phyloP scores from a whole-genome alignment of 169 alveolate genomes.

The Eimeria necatrix region DNA sequence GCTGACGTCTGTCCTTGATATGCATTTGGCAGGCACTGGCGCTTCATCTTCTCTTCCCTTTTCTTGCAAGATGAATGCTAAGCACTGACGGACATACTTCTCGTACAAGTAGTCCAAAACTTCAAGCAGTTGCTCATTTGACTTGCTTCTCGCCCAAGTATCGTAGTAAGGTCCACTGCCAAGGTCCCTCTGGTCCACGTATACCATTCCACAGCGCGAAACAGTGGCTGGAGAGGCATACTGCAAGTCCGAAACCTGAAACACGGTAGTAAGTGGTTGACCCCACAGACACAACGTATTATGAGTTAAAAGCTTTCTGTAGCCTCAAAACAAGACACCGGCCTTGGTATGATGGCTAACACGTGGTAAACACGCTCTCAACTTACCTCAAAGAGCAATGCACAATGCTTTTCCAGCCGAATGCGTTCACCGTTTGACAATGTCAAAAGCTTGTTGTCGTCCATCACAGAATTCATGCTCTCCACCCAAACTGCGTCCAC shows the following conservation, averaged over 20 bases:
- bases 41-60: constrained; percentile 85
- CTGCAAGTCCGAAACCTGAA: constrained; percentile 93
- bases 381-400: constrained; percentile 95
- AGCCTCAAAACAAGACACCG: neutral
- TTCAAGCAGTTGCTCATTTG: constrained; percentile 84
- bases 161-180: constrained; percentile 96
- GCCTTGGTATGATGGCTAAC: neutral
- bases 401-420: constrained; percentile 96
- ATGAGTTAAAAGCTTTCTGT: neutral
- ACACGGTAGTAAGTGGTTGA: neutral
- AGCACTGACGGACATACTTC: constrained; percentile 90
- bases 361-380: neutral
- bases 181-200: constrained; percentile 96
- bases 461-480: constrained; percentile 98
- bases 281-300: neutral
- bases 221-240: constrained; percentile 99
- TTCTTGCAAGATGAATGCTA: constrained; percentile 91
- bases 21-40: constrained; percentile 40
- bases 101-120: constrained; percentile 89
- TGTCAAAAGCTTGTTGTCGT: constrained; percentile 98
- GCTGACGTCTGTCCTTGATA: constrained; percentile 81
- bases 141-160: constrained; percentile 93
- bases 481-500: constrained; percentile 99
- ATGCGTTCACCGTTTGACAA: constrained; percentile 97
- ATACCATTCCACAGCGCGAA: constrained; percentile 98